Evolutionary conservation across 495 filamentous ascomycete genomes (phyloP), one percentile per base, ranked within the genome.

Genomic region (Lasiosphaeris hirsuta): DNA sequence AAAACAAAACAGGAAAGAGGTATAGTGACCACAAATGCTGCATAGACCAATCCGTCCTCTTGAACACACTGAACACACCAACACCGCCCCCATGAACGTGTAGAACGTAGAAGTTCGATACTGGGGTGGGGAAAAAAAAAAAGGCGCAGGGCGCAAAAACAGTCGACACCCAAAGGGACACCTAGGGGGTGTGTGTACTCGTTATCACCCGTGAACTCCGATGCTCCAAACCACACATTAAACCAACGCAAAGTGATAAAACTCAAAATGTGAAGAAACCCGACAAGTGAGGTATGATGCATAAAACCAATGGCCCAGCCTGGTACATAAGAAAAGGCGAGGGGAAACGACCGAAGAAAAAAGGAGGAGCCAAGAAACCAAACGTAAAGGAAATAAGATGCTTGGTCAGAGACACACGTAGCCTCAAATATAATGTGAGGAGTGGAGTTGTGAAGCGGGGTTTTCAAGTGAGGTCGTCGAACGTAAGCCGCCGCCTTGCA

Each of bases 401-500:
- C 34, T 35, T 15, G 18, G 46, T 43, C 19, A 30, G n/a, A 48
- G 36, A 11, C 36, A 49, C 18, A 40, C 10, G 37, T 13, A 47
- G 38, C 10, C 17, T 15, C 41, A 48, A 56, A 35, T 30, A 33
- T n/a, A 23, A 30, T 30, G 23, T 30, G 40, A 54, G 13, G 35
- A 15, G 3, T 23, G 23, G 7, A 41, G 8, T 2, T 7, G 11
- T 7, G 13, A 14, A 2, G 38, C 14, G 8, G 23, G 23, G 9
- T 30, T 0, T 34, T 62, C 50, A 63, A 48, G 60, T 49, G 48
- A 61, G 30, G 30, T 77, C 75, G 58, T 80, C 77, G 64, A 80
- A 78, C 34, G 74, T 80, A 35, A 80, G 65, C 49, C 72, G 63
- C 51, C 73, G 61, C 47, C 72, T 66, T 11, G 75, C 64, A 6